A percentile compares a stretch with the other conserved stretches of the same genome.
Evolutionary conservation across 352 stramenopile genomes (phyloP).

Genomic region (Phytophthora aleatoria): DNA sequence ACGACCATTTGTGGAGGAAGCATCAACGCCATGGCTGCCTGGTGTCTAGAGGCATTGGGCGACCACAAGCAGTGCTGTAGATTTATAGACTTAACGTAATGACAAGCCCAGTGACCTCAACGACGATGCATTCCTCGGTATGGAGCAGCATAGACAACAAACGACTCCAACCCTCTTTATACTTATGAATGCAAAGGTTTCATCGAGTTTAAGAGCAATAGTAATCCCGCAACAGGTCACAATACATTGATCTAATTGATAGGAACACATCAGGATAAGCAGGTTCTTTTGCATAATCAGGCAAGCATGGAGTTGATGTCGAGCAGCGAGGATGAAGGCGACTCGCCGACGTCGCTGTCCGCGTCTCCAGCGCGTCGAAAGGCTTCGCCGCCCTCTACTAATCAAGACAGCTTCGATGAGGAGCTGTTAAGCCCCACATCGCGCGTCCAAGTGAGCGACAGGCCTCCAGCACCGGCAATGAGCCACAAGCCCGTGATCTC

Average conservation of each 20-base stretch:
- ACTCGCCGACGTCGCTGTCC: conserved; percentile 7
- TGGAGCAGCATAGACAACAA: conserved; percentile 2
- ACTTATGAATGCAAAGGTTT: not conserved
- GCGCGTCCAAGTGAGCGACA: not conserved
- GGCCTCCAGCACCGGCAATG: not conserved
- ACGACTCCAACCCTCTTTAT: not conserved
- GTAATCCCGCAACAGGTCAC: not conserved
- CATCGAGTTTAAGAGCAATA: not conserved
- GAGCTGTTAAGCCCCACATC: conserved; percentile 19
- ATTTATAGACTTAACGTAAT: conserved; percentile 45
- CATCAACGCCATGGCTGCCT: not conserved
- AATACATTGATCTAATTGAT: not conserved
- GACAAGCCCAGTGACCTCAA: conserved; percentile 29
- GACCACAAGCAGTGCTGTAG: conserved; percentile 29
- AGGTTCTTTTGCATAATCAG: conserved; percentile 6
- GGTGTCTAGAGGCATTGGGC: not conserved
- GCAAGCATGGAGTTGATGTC: conserved; percentile 61
- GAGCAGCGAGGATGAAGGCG: conserved; percentile 63
- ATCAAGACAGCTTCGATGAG: conserved; percentile 24
- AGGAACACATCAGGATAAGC: conserved; percentile 3
- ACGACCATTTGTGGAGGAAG: not conserved
- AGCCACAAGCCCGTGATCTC: conserved; percentile 64
- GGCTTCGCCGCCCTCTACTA: not conserved
- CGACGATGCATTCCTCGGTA: not conserved
- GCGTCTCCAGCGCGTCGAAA: conserved; percentile 5